These are phyloP conservation scores for Tulasnella sp. DNA, from an alignment of 768 basidiomycete genomes.

Conservation along the genomic window DNA sequence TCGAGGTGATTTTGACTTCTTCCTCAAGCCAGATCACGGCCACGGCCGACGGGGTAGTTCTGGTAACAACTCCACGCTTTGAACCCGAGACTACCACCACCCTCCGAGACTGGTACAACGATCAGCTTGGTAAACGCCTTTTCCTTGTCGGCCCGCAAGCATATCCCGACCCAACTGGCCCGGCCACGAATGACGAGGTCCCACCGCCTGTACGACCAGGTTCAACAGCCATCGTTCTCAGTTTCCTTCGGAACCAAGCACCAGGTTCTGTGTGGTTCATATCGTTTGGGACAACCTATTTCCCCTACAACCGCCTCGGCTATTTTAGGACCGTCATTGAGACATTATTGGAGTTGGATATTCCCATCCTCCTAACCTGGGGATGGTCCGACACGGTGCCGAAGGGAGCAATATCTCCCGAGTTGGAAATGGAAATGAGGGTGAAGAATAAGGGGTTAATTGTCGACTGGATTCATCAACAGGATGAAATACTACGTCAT, in stretches of 20 bases:
- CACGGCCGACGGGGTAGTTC: not conserved
- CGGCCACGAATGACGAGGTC: not conserved
- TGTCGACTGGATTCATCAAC: constrained; percentile 9
- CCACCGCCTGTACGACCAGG: not conserved
- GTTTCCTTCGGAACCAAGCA: not conserved
- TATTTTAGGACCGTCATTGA: not conserved
- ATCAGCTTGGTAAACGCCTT: not conserved
- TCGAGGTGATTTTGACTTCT: not conserved
- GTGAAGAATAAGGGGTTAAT: not conserved
- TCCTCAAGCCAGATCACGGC: not conserved
- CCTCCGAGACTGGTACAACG: not conserved
- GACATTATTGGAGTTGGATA: not conserved
- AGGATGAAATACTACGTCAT: not conserved
- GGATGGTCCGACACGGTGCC: not conserved
- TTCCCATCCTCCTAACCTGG: not conserved
- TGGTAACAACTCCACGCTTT: not conserved
- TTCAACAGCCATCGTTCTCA: not conserved
- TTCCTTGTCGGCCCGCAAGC: constrained; percentile 14
- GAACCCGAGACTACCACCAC: constrained; percentile 1
- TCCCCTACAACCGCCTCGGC: not conserved
- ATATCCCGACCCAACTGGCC: not conserved
- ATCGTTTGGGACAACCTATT: constrained; percentile 8
- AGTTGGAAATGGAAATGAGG: not conserved
- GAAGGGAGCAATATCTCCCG: not conserved
- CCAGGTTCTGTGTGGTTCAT: constrained; percentile 9